phyloP scores from a whole-genome alignment of 495 filamentous ascomycete species.

The Entonaema liquescens region DNA sequence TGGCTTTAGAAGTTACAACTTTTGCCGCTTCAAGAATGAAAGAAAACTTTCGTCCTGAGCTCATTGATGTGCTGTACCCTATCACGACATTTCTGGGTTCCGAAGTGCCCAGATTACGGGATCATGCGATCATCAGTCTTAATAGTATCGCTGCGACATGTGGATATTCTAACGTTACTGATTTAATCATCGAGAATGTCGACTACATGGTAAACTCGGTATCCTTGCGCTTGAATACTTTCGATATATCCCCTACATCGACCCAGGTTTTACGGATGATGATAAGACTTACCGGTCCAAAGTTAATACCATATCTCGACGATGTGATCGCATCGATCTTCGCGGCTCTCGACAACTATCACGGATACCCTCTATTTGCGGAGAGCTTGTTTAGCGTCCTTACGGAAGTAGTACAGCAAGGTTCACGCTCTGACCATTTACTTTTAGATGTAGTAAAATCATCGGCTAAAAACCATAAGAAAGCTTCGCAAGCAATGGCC shows the following conservation, averaged over 20 bases:
- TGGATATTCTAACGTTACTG: conserved; percentile 75
- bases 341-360: conserved; percentile 87
- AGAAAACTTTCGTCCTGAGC: conserved; percentile 77
- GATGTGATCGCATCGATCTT: conserved; percentile 91
- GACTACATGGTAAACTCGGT: conserved; percentile 97
- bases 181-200: conserved; percentile 88
- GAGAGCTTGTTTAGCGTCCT: conserved; percentile 86
- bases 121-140: conserved; percentile 84
- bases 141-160: conserved; percentile 80
- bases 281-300: conserved; percentile 83
- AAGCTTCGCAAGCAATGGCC: conserved; percentile 34
- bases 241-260: conserved; percentile 89
- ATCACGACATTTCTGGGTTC: conserved; percentile 87
- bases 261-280: conserved; percentile 95
- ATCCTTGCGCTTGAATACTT: conserved; percentile 85
- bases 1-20: conserved; percentile 78
- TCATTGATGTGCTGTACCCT: conserved; percentile 92
- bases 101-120: conserved; percentile 69
- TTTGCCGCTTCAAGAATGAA: conserved; percentile 73
- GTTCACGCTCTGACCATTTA: conserved; percentile 69
- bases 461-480: conserved; percentile 50
- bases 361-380: conserved; percentile 89
- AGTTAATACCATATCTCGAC: conserved; percentile 86
- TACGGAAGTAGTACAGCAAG: conserved; percentile 81
- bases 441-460: conserved; percentile 47